phyloP scores from a whole-genome alignment of 805 yeast genomes.

The Lipomyces kockii region DNA sequence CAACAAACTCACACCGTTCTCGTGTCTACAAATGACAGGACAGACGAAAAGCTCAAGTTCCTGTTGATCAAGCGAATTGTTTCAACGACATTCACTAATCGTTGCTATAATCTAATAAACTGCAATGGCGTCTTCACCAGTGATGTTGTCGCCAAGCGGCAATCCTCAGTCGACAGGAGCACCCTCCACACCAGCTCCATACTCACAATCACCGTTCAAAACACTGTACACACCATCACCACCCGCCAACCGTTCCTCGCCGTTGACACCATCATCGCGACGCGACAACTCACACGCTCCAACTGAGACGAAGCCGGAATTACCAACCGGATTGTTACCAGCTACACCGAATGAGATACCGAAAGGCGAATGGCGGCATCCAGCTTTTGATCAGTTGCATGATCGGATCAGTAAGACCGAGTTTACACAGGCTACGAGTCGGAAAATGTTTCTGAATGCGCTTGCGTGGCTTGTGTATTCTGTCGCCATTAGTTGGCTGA shows the following conservation, averaged over 20 bases:
- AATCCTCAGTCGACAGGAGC: background rate
- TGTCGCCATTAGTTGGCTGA: slow-evolving; percentile 11
- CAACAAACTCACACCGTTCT: background rate
- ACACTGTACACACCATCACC: slow-evolving; percentile 33
- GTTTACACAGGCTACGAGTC: slow-evolving; percentile 38
- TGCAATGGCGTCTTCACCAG: background rate
- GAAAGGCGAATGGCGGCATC: slow-evolving; percentile 40
- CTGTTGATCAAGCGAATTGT: background rate
- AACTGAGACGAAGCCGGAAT: background rate
- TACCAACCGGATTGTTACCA: slow-evolving; percentile 23
- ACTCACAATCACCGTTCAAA: slow-evolving; percentile 33
- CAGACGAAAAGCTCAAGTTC: background rate
- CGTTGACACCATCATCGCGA: background rate
- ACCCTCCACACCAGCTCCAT: slow-evolving; percentile 15
- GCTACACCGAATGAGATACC: slow-evolving; percentile 32
- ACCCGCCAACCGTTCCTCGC: slow-evolving; percentile 2
- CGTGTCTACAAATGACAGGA: too few relatives aligned
- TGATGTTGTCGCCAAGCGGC: background rate
- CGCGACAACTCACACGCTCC: slow-evolving; percentile 2
- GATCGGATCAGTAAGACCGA: slow-evolving; percentile 24
- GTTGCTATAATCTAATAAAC: background rate
- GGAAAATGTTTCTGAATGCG: slow-evolving; percentile 35
- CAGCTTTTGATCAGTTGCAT: slow-evolving; percentile 36
- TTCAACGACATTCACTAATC: background rate
- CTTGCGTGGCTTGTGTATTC: slow-evolving; percentile 30